Base-by-base conservation (phyloP, 768 basidiomycete genomes). In the Lanmaoa rubissima region DNA sequence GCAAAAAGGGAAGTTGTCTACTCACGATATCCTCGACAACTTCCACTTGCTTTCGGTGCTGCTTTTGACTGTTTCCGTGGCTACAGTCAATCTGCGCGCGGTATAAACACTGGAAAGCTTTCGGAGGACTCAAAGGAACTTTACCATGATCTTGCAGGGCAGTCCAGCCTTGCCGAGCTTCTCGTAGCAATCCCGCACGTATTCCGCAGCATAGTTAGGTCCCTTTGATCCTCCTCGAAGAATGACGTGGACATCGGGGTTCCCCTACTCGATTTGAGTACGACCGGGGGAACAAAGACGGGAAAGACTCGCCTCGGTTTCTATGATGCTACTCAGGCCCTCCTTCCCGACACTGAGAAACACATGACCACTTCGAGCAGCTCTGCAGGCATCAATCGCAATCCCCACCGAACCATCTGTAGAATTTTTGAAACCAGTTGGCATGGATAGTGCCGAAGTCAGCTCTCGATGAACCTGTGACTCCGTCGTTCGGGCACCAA, bases 261-360 rank as follows among this genome's bases (percentile, higher is more conserved):
- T 98, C 54, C 85, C 96, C 92, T 92, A 48, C 17, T 52, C 31
- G 16, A 40, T 32, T 12, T 62, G 9, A 62, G 62, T n/a, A 55
- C 11, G 49, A 34, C 19, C 39, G 45, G 34, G 14, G 8, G 28
- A 6, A 44, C 13, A 14, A 32, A 45, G 7, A 32, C 28, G 3
- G 32, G 2, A 40, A 42, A 47, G 38, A 70, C 76, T 42, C 48
- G 87, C 94, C 73, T 88, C 85, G 1, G 97, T 98, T 78, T 98
- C 96, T 54, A 98, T 87, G 62, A 98, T 94, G 69, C 91, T 90
- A 64, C 90, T 92, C 64, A 95, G 73, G 13, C 96, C 96, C 74
- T 97, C 94, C 76, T 98, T 98, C 32, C 95, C 97, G 34, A 99
- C 97, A 63, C 88, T 90, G 17, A 99, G 80, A 84, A 99, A 99